These are phyloP conservation scores for Neurospora sp. DNA, from an alignment of 495 filamentous ascomycete genomes.

Conservation along the genomic window DNA sequence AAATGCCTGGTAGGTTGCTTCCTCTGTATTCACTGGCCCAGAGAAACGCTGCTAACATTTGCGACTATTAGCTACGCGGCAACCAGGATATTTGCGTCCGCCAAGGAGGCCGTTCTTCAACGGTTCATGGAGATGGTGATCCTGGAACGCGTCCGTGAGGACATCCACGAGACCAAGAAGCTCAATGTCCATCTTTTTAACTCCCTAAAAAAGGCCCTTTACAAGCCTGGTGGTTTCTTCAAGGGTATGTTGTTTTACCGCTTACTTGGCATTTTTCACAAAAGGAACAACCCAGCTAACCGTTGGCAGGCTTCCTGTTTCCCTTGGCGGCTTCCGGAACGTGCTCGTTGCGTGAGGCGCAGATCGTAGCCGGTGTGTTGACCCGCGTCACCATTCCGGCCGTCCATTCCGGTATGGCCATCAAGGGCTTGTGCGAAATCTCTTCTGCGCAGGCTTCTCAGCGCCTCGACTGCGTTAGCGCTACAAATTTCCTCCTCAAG, in stretches of 20 bases:
- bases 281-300: not conserved
- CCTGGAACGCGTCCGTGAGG: conserved; percentile 78
- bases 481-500: conserved; percentile 88
- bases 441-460: conserved; percentile 72
- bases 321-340: conserved; percentile 68
- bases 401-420: conserved; percentile 82
- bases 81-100: conserved; percentile 80
- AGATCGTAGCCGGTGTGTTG: conserved; percentile 78
- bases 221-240: conserved; percentile 95
- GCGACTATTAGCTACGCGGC: conserved; percentile 60
- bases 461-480: conserved; percentile 62
- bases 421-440: conserved; percentile 87
- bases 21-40: not conserved
- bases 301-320: conserved; percentile 53
- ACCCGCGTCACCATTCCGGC: conserved; percentile 70
- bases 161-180: conserved; percentile 69
- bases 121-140: conserved; percentile 72
- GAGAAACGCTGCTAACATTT: not conserved
- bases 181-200: conserved; percentile 93
- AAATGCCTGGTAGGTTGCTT: conserved; percentile 38
- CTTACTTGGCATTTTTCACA: not conserved
- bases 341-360: conserved; percentile 82
- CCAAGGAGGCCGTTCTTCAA: conserved; percentile 65
- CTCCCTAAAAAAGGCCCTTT: conserved; percentile 81
- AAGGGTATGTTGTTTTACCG: conserved; percentile 49